Percentiles rank a stretch among this genome's conserved stretches.
Conservation (phyloP, 352 stramenopile species). For the Phytophthora brassicae region DNA sequence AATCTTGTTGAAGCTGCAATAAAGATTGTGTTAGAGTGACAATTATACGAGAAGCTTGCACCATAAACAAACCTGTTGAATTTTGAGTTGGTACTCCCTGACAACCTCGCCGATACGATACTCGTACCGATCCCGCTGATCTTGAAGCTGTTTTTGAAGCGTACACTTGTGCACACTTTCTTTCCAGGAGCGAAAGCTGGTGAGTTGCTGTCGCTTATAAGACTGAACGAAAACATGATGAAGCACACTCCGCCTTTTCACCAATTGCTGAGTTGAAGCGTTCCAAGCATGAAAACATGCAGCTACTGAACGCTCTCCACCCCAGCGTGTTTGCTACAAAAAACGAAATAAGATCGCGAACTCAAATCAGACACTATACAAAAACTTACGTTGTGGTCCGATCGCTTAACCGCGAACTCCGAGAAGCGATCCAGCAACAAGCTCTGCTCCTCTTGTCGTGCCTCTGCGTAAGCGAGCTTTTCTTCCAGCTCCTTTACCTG, state of each 20-base stretch:
- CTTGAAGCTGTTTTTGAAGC: constrained; percentile 27
- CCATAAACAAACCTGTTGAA: constrained; percentile 33
- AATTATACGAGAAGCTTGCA: background rate
- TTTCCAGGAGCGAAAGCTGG: constrained; percentile 25
- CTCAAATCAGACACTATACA: background rate
- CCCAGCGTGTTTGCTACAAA: constrained; percentile 31
- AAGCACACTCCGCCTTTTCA: background rate
- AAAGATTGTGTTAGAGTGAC: constrained; percentile 5
- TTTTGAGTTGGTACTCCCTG: constrained; percentile 46
- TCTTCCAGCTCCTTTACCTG: constrained; percentile 49
- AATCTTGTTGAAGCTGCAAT: constrained; percentile 40
- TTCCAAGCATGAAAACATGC: constrained; percentile 38
- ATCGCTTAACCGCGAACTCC: constrained; percentile 25
- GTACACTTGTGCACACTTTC: background rate
- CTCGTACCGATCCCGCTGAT: constrained; percentile 34
- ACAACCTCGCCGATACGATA: constrained; percentile 29
- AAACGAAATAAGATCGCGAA: constrained; percentile 1
- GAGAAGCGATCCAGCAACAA: constrained; percentile 39
- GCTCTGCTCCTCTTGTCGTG: constrained; percentile 5
- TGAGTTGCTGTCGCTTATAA: constrained; percentile 16
- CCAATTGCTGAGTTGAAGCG: background rate
- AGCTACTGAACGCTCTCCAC: constrained; percentile 17
- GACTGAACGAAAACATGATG: constrained; percentile 14
- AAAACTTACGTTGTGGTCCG: constrained; percentile 23
- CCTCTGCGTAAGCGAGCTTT: constrained; percentile 7